Evolutionary conservation across 2,329 filamentous ascomycete genomes (phyloP).

Genomic region (Calonectria hawksworthii): DNA sequence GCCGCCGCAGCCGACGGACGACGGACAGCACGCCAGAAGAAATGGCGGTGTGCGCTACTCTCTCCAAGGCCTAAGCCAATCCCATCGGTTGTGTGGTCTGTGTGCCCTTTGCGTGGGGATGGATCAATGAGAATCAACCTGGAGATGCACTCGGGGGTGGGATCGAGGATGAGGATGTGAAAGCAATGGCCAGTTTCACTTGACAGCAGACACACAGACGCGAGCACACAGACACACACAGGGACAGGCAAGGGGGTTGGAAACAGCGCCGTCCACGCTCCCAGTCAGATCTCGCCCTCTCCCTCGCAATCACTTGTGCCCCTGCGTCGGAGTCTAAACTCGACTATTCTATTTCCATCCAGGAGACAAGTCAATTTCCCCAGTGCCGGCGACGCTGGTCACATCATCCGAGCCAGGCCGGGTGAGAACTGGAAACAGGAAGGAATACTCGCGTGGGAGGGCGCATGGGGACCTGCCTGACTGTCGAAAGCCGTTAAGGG

Average conservation of each 20-base stretch:
- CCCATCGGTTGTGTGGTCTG: conserved; percentile 35
- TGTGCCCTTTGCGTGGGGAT: conserved; percentile 35
- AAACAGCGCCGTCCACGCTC: conserved; percentile 14
- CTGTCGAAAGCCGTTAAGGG: neutral
- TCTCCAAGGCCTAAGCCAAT: conserved; percentile 31
- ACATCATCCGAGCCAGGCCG: conserved; percentile 27
- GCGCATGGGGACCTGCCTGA: conserved; percentile 13
- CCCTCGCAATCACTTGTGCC: neutral
- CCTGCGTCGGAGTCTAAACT: conserved; percentile 1
- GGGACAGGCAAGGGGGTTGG: conserved; percentile 13
- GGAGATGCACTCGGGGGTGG: conserved; percentile 14
- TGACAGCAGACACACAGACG: conserved; percentile 1
- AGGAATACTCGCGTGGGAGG: neutral
- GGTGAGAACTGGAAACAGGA: neutral
- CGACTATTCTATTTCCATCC: conserved; percentile 18
- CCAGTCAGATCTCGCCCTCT: conserved; percentile 18
- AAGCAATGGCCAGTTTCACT: conserved; percentile 11
- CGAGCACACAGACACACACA: conserved; percentile 8
- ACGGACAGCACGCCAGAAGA: conserved; percentile 33
- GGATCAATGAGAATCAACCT: conserved; percentile 18
- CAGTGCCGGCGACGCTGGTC: conserved; percentile 33
- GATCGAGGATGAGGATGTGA: conserved; percentile 8
- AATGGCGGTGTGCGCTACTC: conserved; percentile 42
- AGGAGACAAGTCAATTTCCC: conserved; percentile 14
- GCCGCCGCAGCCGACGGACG: conserved; percentile 38